These are phyloP conservation scores for Anisogramma anomala DNA, from an alignment of 2,329 filamentous ascomycete species.

Conservation along the genomic window DNA sequence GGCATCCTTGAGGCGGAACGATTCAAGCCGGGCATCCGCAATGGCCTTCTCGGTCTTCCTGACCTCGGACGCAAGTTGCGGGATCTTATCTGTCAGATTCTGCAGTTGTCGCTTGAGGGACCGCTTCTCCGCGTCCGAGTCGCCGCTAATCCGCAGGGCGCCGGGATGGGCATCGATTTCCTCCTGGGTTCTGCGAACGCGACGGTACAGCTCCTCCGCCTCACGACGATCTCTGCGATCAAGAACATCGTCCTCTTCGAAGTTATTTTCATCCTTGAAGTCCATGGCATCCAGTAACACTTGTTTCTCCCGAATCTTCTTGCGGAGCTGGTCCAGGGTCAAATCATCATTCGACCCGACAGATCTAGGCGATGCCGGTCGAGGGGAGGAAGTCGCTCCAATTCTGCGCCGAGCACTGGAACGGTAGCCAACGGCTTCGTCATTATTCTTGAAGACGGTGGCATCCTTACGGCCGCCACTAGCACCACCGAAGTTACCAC, in stretches of 20 bases:
- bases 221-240: constrained; percentile 85
- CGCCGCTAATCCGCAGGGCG: constrained; percentile 53
- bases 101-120: constrained; percentile 83
- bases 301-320: constrained; percentile 89
- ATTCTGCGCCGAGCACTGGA: constrained; percentile 85
- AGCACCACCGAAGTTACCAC: constrained; percentile 43
- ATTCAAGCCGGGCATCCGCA: constrained; percentile 77
- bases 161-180: constrained; percentile 91
- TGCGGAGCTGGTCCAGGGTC: constrained; percentile 74
- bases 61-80: constrained; percentile 84
- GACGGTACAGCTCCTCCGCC: constrained; percentile 85
- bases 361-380: constrained; percentile 63
- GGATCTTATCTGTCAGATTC: constrained; percentile 75
- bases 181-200: constrained; percentile 82
- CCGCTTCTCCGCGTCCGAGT: constrained; percentile 80
- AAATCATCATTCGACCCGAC: constrained; percentile 67
- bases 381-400: constrained; percentile 62
- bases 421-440: constrained; percentile 82
- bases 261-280: constrained; percentile 81
- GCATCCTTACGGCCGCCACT: constrained; percentile 71
- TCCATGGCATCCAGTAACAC: constrained; percentile 92
- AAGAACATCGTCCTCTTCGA: constrained; percentile 83
- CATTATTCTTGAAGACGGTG: constrained; percentile 93
- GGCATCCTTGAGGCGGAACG: constrained; percentile 87
- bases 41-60: constrained; percentile 85